Evolutionary conservation across 1,284 basidiomycete genomes (phyloP).

Genomic region (Mycosarcoma mackinlayi): DNA sequence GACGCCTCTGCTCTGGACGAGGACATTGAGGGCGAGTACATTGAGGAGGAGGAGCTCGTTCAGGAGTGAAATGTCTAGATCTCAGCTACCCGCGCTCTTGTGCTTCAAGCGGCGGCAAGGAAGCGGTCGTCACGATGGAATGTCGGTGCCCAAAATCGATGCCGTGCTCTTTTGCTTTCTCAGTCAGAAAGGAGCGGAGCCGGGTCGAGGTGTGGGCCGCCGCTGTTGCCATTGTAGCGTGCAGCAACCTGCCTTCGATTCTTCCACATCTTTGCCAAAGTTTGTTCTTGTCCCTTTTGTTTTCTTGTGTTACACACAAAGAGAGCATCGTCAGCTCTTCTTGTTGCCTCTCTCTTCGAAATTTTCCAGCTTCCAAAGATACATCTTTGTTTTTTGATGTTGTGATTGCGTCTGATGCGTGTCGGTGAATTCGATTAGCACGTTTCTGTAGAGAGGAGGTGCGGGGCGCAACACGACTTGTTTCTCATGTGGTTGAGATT

Average conservation of each 20-base stretch:
- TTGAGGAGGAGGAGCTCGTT: conserved; percentile 55
- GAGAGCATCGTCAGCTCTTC: not conserved
- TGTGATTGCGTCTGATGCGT: no score
- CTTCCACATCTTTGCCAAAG: no score
- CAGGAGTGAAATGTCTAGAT: conserved; percentile 35
- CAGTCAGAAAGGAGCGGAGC: not conserved
- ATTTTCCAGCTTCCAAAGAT: not conserved
- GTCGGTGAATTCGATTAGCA: no score
- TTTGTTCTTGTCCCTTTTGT: not conserved
- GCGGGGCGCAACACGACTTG: no score
- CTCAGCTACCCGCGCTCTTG: not conserved
- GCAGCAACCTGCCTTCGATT: no score
- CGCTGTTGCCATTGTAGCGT: not conserved
- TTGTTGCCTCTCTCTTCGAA: not conserved
- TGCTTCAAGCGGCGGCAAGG: conserved; percentile 2
- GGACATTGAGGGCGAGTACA: conserved; percentile 68
- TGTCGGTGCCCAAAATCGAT: no score
- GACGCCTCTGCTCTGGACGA: conserved; percentile 70
- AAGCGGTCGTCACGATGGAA: no score
- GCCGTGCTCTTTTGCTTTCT: conserved; percentile 8
- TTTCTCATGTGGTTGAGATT: no score
- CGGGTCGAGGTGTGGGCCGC: conserved; percentile 7
- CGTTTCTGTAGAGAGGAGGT: no score
- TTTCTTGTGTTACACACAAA: not conserved
- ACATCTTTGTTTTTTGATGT: no score